A percentile compares a stretch with the other conserved stretches of the same genome.
phyloP scores from a whole-genome alignment of 2,329 filamentous ascomycete genomes.

The Sarocladiaceae sp. region DNA sequence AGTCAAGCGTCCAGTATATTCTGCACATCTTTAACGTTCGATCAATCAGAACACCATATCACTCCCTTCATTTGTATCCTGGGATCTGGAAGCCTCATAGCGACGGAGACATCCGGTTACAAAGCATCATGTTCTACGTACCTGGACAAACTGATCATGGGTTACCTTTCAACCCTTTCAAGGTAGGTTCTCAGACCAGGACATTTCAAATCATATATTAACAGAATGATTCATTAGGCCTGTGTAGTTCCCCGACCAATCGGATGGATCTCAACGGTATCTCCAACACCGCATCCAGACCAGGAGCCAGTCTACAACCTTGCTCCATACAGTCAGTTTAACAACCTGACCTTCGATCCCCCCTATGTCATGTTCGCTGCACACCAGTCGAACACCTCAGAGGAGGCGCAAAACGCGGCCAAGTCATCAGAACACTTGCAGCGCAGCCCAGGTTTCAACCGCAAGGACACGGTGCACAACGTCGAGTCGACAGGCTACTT shows the following conservation, averaged over 20 bases:
- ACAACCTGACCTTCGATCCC: neutral
- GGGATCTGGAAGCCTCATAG: neutral
- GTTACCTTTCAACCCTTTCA: neutral
- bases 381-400: neutral
- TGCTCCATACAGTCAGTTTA: neutral
- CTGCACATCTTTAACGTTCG: neutral
- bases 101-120: neutral
- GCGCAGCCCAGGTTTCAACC: neutral
- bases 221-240: neutral
- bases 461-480: neutral
- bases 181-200: neutral
- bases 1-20: neutral
- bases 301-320: neutral
- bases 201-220: neutral
- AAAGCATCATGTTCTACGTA: neutral
- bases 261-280: neutral
- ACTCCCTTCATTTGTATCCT: neutral
- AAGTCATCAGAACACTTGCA: neutral
- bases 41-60: neutral
- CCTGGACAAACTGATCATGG: neutral
- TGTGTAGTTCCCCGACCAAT: neutral
- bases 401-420: neutral
- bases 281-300: neutral
- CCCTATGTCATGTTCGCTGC: neutral
- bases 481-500: neutral